Base-by-base conservation (phyloP, 306 rosid genomes). In the Arachis hypogaea region DNA sequence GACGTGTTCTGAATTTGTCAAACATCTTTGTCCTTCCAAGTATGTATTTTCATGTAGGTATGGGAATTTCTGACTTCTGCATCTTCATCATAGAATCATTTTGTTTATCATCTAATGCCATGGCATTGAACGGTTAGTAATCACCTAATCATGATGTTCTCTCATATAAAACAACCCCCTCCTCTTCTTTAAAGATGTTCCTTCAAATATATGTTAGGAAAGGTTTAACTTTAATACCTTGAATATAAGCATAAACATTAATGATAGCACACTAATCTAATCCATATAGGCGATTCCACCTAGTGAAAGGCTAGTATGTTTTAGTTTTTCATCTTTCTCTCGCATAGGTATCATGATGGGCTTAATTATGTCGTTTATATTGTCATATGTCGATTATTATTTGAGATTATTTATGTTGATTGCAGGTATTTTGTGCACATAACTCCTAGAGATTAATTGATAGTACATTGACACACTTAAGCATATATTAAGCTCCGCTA, bases 51-150 rank as follows among this genome's bases (percentile, higher is more conserved):
- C 66, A 66, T 79, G 72, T 81, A 94, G 99, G 92, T 89, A 16
- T 92, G 99, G 99, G 96, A 92, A 77, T 94, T 86, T 77, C 96
- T 93, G 45, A 84, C 99, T 59, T 83, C 92, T 16, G 87, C 85
- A 84, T 86, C 78, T 82, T 84, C 85, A 88, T 94, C 64, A 82
- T 82, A 74, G 97, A 94, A 72, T 69, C 88, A 60, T 92, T 89
- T 85, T 89, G 92, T 78, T 82, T 89, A 76, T 92, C 99, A 59
- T 86, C 96, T 72, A 89, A 88, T 85, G 82, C 83, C 30, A 90
- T 88, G 71, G 93, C 97, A 81, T 77, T 94, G 66, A 87, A 88
- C 86, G 97, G 96, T 88, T 11, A 80, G 88, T 73, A 22, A 47
- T 70, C 16, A 9, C 63, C 28, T 22, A 71, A 36, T 56, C 64